Evolutionary conservation across 2,329 filamentous ascomycete genomes (phyloP).

Genomic region (Diplodia scrobiculata): DNA sequence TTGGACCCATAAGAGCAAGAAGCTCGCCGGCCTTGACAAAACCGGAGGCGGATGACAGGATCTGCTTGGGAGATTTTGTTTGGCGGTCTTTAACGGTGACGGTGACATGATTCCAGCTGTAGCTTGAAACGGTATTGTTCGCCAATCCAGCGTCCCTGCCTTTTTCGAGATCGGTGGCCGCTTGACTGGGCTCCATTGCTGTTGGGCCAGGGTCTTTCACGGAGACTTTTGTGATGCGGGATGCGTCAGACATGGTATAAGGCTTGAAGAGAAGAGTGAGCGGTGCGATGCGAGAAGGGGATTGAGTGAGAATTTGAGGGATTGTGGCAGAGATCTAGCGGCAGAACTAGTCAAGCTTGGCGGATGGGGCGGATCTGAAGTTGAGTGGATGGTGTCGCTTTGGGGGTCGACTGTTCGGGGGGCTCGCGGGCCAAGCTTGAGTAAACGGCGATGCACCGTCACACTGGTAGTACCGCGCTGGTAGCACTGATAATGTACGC

Average conservation of each 20-base stretch:
- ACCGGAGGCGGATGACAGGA: conserved; percentile 66
- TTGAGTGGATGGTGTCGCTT: background rate
- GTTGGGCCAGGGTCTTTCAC: background rate
- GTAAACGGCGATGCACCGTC: background rate
- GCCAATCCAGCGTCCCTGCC: conserved; percentile 54
- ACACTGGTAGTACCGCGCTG: background rate
- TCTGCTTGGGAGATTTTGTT: conserved; percentile 63
- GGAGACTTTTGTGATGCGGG: background rate
- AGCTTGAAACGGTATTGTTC: conserved; percentile 65
- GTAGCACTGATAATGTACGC: background rate
- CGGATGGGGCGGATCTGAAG: background rate
- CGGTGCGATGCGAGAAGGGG: background rate
- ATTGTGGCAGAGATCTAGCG: background rate
- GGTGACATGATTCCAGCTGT: conserved; percentile 67
- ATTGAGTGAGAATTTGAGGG: background rate
- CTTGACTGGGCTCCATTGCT: background rate
- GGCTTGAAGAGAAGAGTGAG: background rate
- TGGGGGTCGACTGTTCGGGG: background rate
- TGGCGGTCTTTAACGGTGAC: conserved; percentile 73
- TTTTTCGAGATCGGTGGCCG: conserved; percentile 49
- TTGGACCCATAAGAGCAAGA: conserved; percentile 79
- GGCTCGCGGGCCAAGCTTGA: background rate
- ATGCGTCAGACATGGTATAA: conserved; percentile 3
- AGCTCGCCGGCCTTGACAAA: conserved; percentile 69
- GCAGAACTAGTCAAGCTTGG: background rate